A percentile compares a stretch with the other conserved stretches of the same genome.
These are phyloP conservation scores for Pythium guiyangense DNA, from an alignment of 352 stramenopile species.

Conservation along the genomic window DNA sequence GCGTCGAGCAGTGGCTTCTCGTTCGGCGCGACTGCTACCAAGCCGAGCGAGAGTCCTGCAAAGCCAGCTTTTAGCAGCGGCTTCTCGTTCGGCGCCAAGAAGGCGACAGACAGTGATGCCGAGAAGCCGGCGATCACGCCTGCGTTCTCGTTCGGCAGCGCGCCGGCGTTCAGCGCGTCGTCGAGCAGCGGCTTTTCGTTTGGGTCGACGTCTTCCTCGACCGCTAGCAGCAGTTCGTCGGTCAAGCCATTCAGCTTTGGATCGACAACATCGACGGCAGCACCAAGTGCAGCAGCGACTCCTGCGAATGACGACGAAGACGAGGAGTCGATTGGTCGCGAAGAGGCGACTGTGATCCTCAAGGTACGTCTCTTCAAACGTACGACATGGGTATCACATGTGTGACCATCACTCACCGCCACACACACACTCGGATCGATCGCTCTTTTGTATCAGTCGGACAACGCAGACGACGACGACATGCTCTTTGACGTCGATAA, in stretches of 20 bases:
- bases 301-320: constrained; percentile 42
- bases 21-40: constrained; percentile 5
- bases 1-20: constrained; percentile 3
- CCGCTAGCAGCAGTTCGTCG: background rate
- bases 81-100: constrained; percentile 15
- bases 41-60: background rate
- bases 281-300: constrained; percentile 9
- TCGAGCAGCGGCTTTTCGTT: constrained; percentile 4
- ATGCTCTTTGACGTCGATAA: constrained; percentile 73
- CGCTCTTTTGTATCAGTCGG: constrained; percentile 25
- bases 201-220: background rate
- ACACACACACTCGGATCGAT: too few species aligned
- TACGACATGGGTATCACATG: background rate
- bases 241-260: constrained; percentile 34
- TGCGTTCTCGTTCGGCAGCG: constrained; percentile 16
- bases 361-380: constrained; percentile 41
- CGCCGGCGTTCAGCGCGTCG: background rate
- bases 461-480: constrained; percentile 71
- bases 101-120: background rate
- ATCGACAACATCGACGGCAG: constrained; percentile 1
- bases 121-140: background rate
- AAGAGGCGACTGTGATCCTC: constrained; percentile 83
- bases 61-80: constrained; percentile 3
- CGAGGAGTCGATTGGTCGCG: constrained; percentile 75
- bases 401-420: background rate